These are phyloP conservation scores for Thermomucor indicae-seudaticae DNA, from an alignment of 371 early-diverging fungal genomes.

Conservation along the genomic window DNA sequence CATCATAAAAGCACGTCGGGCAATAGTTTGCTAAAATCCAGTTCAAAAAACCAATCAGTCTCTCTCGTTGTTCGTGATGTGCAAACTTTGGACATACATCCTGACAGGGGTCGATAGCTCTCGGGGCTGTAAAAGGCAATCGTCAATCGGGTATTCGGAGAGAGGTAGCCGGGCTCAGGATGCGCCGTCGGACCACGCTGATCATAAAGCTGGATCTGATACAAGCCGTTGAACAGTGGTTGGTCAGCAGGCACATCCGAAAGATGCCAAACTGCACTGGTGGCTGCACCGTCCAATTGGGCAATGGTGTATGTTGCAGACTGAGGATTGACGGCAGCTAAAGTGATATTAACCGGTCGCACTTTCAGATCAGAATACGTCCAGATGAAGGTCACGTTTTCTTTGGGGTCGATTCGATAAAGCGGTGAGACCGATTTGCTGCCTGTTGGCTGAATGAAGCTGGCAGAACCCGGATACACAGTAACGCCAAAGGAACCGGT, in stretches of 20 bases:
- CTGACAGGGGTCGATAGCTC: constrained; percentile 12
- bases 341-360: constrained; percentile 31
- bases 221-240: constrained; percentile 41
- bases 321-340: constrained; percentile 39
- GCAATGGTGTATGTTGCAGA: constrained; percentile 37
- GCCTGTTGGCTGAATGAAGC: constrained; percentile 35
- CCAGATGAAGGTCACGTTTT: constrained; percentile 49
- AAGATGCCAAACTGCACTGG: constrained; percentile 43
- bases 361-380: constrained; percentile 29
- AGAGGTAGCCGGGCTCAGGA: constrained; percentile 35
- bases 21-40: constrained; percentile 29
- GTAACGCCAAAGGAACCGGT: constrained; percentile 33
- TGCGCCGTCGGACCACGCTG: constrained; percentile 39
- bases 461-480: constrained; percentile 27
- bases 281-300: constrained; percentile 26
- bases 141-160: constrained; percentile 26
- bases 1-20: constrained; percentile 41
- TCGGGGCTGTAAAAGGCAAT: constrained; percentile 41
- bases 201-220: constrained; percentile 42
- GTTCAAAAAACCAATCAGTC: background rate
- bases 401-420: constrained; percentile 30
- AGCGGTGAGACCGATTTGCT: constrained; percentile 42
- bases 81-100: background rate
- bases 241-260: constrained; percentile 27
- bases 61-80: background rate